Evolutionary conservation across 139 green algal genomes (phyloP), one percentile per base, ranked within the genome.

Genomic region (Haematococcus lacustris): DNA sequence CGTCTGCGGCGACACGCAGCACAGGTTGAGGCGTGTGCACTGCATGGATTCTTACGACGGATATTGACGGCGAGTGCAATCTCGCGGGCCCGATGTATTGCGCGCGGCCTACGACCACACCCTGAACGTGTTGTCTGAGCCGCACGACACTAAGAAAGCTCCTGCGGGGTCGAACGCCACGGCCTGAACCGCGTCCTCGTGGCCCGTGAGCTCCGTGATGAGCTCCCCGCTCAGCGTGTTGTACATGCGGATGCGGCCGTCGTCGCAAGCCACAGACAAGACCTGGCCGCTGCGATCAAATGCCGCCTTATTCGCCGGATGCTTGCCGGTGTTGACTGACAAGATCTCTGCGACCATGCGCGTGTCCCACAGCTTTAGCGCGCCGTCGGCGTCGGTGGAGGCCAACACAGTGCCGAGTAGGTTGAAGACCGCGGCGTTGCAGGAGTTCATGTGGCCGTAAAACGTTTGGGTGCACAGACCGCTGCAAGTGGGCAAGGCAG

Each of bases 361-460:
- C 43, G 88, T 82, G 76, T 96, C 91, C 90, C 90, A 96, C 57
- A 95, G 73, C 83, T 94, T 95, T 1, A 91, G 78, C 28, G 88
- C 60, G 26, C 91, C 91, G 74, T 96, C 90, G 25, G 90, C 87
- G 71, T 95, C 90, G 17, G 74, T 81, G 7, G 83, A 89, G 0
- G 84, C 87, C 38, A 92, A 50, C 38, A 66, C 66, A 2, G 43
- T 78, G 79, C 73, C 85, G 60, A 78, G 32, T 25, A 84, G 74
- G 74, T 84, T 88, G 80, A 91, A 93, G 26, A 77, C 65, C 26
- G 86, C 82, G 35, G 73, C 71, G 79, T 91, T 94, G 82, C 78
- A 87, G 62, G 79, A 89, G 84, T 93, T 94, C 59, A 83, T 68
- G 79, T 96, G 91, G 23, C 91, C 91, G 70, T 93, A 93, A 73